These are phyloP conservation scores for Leptomonas pyrrhocoris DNA, from an alignment of 208 protist genomes.

Conservation along the genomic window DNA sequence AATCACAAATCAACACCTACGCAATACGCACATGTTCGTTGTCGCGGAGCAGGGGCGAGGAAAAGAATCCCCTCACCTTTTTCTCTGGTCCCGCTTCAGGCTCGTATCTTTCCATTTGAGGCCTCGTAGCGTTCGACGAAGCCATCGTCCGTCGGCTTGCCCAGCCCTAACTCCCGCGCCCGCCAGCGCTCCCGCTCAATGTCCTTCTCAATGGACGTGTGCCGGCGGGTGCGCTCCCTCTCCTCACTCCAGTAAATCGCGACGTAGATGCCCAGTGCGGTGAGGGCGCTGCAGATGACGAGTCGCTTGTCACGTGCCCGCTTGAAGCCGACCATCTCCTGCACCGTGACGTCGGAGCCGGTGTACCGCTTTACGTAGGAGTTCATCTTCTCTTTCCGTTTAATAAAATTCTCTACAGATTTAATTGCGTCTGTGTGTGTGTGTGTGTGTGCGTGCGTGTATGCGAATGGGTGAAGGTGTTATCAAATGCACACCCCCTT, in stretches of 20 bases:
- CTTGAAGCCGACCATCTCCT: constrained; percentile 54
- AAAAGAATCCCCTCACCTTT: too few relatives aligned
- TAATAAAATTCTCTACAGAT: background rate
- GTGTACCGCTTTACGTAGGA: constrained; percentile 60
- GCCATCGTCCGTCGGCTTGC: constrained; percentile 58
- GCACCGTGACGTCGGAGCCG: constrained; percentile 37
- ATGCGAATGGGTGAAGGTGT: too few relatives aligned
- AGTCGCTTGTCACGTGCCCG: constrained; percentile 49
- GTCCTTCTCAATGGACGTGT: constrained; percentile 78
- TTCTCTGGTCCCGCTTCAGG: background rate
- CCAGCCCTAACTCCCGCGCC: constrained; percentile 63
- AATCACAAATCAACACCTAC: too few relatives aligned
- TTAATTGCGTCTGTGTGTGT: too few relatives aligned
- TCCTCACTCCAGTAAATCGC: constrained; percentile 68
- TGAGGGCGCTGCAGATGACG: constrained; percentile 39
- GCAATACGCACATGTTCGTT: too few relatives aligned
- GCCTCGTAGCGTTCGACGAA: constrained; percentile 59
- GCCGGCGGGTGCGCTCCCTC: constrained; percentile 49
- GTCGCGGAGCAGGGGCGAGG: too few relatives aligned
- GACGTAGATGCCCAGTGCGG: constrained; percentile 47
- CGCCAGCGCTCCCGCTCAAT: constrained; percentile 84
- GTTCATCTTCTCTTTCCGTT: constrained; percentile 51
- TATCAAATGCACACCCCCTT: too few relatives aligned
- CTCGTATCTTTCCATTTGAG: constrained; percentile 17
- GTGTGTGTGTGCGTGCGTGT: too few relatives aligned